Evolutionary conservation across 441 rosid genomes (phyloP).

Genomic region (Aleurites moluccanus): DNA sequence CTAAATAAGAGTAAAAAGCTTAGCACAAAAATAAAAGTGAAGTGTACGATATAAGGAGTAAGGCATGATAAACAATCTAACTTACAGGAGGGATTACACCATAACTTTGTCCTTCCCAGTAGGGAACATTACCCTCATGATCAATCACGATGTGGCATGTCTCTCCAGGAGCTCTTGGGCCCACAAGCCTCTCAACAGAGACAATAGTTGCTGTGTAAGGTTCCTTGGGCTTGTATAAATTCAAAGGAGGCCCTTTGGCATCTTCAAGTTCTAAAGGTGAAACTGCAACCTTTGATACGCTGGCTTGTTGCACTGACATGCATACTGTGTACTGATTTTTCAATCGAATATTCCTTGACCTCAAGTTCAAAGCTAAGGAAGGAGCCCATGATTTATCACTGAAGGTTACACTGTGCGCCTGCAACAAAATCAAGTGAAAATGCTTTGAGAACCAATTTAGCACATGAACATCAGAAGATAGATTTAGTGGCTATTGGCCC

Average conservation of each 20-base stretch:
- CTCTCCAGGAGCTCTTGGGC: constrained; percentile 92
- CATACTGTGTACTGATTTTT: constrained; percentile 38
- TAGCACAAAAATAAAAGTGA: neutral
- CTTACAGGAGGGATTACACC: constrained; percentile 99
- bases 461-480: neutral
- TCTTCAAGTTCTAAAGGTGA: constrained; percentile 75
- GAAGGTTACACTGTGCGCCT: constrained; percentile 54
- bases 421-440: constrained; percentile 35
- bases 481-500: neutral
- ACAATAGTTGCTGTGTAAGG: constrained; percentile 87
- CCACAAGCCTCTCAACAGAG: constrained; percentile 91
- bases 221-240: constrained; percentile 76
- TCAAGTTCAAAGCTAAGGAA: constrained; percentile 44
- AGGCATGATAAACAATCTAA: constrained; percentile 1
- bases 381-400: constrained; percentile 59
- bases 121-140: constrained; percentile 89
- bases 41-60: neutral
- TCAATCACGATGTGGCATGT: constrained; percentile 95
- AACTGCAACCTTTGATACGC: constrained; percentile 65
- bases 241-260: constrained; percentile 72
- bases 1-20: neutral
- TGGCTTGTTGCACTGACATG: constrained; percentile 89
- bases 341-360: constrained; percentile 36
- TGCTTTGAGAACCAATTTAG: constrained; percentile 22
- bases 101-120: constrained; percentile 99